A percentile compares a stretch with the other conserved stretches of the same genome.
Conservation (phyloP, 2,329 filamentous ascomycete genomes). For the Sporothrix schenckii region DNA sequence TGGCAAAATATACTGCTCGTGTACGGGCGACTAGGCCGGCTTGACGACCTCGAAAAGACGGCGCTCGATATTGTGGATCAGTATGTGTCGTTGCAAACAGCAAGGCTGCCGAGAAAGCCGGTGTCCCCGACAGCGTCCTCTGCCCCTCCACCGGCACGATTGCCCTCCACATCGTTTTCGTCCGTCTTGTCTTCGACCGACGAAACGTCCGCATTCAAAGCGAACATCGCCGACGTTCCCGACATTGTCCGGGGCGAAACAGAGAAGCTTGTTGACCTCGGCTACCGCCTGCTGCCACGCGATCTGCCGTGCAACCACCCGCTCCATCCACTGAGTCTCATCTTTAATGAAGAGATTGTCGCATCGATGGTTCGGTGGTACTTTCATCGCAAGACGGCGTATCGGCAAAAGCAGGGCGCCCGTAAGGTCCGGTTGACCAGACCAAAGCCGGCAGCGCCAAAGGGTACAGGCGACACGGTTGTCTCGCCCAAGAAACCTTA, state of each 20-base stretch:
- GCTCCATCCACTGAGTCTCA: conserved; percentile 52
- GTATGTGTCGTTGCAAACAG: conserved; percentile 41
- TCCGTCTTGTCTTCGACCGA: conserved; percentile 32
- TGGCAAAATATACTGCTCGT: conserved; percentile 52
- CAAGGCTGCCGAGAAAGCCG: background rate
- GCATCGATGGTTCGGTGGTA: conserved; percentile 43
- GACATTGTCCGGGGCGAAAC: conserved; percentile 39
- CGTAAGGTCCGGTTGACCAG: background rate
- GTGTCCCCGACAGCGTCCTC: background rate
- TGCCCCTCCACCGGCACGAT: too few relatives aligned
- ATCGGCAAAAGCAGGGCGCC: conserved; percentile 23
- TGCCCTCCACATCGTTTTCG: background rate
- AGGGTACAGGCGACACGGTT: background rate
- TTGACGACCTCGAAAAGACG: conserved; percentile 52
- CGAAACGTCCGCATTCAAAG: conserved; percentile 47
- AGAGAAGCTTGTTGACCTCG: conserved; percentile 34
- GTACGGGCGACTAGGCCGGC: conserved; percentile 49
- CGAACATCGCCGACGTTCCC: conserved; percentile 52
- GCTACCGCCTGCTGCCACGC: conserved; percentile 45
- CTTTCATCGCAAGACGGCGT: conserved; percentile 47
- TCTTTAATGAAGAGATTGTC: conserved; percentile 46
- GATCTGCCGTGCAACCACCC: conserved; percentile 50
- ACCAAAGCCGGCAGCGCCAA: background rate
- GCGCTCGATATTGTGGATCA: conserved; percentile 49
- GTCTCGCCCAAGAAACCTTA: background rate